Conservation (phyloP, 306 rosid species). For the Vigna hirtella region DNA sequence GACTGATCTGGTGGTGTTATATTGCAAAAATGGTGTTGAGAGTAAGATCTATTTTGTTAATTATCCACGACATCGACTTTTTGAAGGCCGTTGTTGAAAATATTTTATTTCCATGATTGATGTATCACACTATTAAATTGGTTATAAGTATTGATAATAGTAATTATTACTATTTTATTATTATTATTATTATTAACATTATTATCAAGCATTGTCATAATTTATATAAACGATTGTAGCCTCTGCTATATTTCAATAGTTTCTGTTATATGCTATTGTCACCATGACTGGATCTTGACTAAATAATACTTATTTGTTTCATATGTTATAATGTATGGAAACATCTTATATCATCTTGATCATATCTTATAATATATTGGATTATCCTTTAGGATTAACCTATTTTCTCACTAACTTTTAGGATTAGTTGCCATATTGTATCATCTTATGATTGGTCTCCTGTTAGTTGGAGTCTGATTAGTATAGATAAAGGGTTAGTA, state of each 20-base stretch:
- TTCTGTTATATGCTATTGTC: conserved; percentile 16
- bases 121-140: conserved; percentile 8
- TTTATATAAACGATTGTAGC: not conserved
- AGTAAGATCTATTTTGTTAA: not conserved
- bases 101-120: conserved; percentile 14
- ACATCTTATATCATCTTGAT: not conserved
- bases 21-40: conserved; percentile 25
- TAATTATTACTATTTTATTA: too few species aligned
- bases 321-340: not conserved
- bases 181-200: too few species aligned
- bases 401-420: not conserved
- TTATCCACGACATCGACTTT: conserved; percentile 22
- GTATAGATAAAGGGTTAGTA: not conserved
- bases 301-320: conserved; percentile 11
- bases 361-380: not conserved
- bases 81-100: conserved; percentile 8
- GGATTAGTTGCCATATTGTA: not conserved
- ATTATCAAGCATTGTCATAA: too few species aligned
- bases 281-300: conserved; percentile 12
- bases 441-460: not conserved
- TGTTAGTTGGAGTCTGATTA: not conserved
- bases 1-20: conserved; percentile 8
- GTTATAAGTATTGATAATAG: not conserved
- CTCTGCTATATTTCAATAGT: not conserved
- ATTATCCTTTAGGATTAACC: not conserved